Base-by-base conservation (phyloP, 2,329 filamentous ascomycete genomes). In the Pseudocercospora fuligena region DNA sequence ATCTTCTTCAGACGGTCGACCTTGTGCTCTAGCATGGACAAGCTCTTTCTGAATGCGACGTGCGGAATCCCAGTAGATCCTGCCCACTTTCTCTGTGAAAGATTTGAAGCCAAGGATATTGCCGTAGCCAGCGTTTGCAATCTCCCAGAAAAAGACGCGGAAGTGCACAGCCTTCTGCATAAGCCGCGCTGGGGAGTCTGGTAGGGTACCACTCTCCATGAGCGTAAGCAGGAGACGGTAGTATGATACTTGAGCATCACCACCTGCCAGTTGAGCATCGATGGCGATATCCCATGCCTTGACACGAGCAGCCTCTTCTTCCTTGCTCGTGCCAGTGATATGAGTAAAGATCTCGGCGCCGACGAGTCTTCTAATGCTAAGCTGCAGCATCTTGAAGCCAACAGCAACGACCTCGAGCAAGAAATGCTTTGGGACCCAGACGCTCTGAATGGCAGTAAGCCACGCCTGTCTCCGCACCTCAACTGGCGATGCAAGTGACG, bases 131-230 rank as follows among this genome's bases (percentile, higher is more conserved):
- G 86, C 84, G 69, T 89, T 87, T 43, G 90, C 89, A 54, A 88
- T 83, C 72, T 93, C 90, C 92, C 92, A 97, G 46, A 97, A 85
- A 36, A 97, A 85, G 53, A 97, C 88, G n/a, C 93, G 91, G 67
- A 96, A 90, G 76, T 98, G 94, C 43, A 98, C 83, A 1, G 94
- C 92, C 79, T 97, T 96, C 64, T 97, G 86, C 92, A 97, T 97
- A 63, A 97, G 85, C 51, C 93, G 87, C 57, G 87, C 85, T 0
- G 94, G 93, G 0, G 92, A 95, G 66, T 92, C 89, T 11, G 94
- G 93, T 1, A 97, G 84, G 0, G 94, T 97, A 25, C 90, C 90
- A 1, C 94, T 96, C 8, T 94, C 93, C 74, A 97, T 89, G 27
- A 97, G 85, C 0, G 94, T 97, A 59, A 97, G 83, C 0, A 94